Evolutionary conservation across 441 rosid species (phyloP).

Genomic region (Syzygium malaccense): DNA sequence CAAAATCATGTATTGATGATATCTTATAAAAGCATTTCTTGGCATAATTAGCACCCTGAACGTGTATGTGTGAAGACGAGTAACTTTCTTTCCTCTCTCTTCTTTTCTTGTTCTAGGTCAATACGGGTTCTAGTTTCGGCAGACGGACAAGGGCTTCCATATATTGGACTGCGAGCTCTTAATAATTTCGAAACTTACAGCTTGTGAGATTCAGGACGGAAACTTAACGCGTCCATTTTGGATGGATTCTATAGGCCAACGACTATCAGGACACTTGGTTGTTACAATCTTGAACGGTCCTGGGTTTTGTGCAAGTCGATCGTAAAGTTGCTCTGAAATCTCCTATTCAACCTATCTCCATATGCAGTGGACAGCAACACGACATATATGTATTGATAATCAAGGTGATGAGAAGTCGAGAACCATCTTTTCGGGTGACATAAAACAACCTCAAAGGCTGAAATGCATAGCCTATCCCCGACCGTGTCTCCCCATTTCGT

Average conservation of each 20-base stretch:
- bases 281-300: not conserved
- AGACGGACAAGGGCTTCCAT: not conserved
- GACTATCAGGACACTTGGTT: not conserved
- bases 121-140: not conserved
- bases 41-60: not conserved
- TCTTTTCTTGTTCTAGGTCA: not conserved
- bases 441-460: not conserved
- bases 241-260: not conserved
- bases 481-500: not conserved
- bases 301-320: not conserved
- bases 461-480: not conserved
- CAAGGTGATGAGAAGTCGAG: not conserved
- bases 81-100: not conserved
- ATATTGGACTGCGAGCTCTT: slow-evolving; percentile 17
- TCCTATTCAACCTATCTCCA: not conserved
- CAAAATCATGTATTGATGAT: not conserved
- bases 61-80: not conserved
- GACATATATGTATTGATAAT: not conserved
- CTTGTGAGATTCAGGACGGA: not conserved
- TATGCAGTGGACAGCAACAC: not conserved
- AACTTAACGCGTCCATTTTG: not conserved
- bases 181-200: too few relatives aligned
- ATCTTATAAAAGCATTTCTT: not conserved
- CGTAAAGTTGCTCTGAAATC: not conserved
- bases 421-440: not conserved